phyloP scores from a whole-genome alignment of 1,139 yeast species.

The Taphrina betulina region DNA sequence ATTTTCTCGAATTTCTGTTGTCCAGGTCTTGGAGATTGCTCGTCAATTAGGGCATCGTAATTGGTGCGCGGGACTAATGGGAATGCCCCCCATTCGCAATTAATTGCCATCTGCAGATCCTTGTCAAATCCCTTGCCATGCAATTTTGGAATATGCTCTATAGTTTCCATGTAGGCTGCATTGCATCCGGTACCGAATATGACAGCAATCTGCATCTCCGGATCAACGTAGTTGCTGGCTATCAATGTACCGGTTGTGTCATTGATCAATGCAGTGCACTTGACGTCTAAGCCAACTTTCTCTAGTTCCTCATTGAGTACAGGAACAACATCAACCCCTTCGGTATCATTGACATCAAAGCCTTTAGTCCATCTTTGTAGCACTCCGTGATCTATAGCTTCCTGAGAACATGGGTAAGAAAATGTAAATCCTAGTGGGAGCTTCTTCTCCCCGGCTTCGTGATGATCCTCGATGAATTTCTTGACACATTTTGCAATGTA shows the following conservation, averaged over 20 bases:
- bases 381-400: constrained; percentile 76
- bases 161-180: constrained; percentile 81
- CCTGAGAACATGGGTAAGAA: constrained; percentile 82
- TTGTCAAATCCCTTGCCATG: constrained; percentile 68
- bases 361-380: constrained; percentile 98
- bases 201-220: constrained; percentile 87
- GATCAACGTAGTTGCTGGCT: constrained; percentile 89
- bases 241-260: constrained; percentile 97
- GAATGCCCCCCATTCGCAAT: constrained; percentile 95
- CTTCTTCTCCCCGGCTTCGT: constrained; percentile 42
- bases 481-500: constrained; percentile 82
- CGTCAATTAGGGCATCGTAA: constrained; percentile 77
- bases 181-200: constrained; percentile 98
- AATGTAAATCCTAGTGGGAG: constrained; percentile 93
- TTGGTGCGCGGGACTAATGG: constrained; percentile 74
- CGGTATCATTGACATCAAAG: constrained; percentile 88
- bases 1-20: constrained; percentile 95
- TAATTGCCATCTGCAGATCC: constrained; percentile 84
- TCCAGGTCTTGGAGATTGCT: constrained; percentile 90
- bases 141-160: constrained; percentile 74
- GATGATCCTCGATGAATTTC: constrained; percentile 59
- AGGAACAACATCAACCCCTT: constrained; percentile 92
- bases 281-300: constrained; percentile 65
- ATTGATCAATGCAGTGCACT: constrained; percentile 87
- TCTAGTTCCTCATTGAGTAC: constrained; percentile 76